phyloP scores from a whole-genome alignment of 306 rosid species.

The Cucurbita pepo region DNA sequence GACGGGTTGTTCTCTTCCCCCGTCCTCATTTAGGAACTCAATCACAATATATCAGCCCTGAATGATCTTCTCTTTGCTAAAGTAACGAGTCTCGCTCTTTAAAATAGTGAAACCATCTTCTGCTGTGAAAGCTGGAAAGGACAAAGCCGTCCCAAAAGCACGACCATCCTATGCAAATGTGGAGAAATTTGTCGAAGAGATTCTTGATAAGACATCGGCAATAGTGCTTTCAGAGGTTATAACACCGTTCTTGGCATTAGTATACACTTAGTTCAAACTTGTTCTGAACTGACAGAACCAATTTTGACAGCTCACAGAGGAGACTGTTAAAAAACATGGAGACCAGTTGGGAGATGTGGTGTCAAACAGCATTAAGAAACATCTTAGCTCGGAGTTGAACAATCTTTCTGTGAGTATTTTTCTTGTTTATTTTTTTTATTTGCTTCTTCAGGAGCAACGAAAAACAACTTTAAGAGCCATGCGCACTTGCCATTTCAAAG shows the following conservation, averaged over 20 bases:
- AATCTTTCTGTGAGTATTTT: slow-evolving; percentile 56
- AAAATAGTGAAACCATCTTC: slow-evolving; percentile 25
- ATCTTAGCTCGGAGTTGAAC: slow-evolving; percentile 52
- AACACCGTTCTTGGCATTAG: neutral
- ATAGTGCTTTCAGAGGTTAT: slow-evolving; percentile 61
- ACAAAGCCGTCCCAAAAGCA: slow-evolving; percentile 23
- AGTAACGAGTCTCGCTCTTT: slow-evolving; percentile 3
- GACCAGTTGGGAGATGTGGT: slow-evolving; percentile 41
- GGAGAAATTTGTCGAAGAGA: slow-evolving; percentile 56
- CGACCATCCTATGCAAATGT: slow-evolving; percentile 36
- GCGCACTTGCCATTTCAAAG: neutral
- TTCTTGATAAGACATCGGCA: slow-evolving; percentile 53
- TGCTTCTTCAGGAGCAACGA: neutral
- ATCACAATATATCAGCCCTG: neutral
- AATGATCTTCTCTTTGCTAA: neutral
- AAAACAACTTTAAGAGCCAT: neutral
- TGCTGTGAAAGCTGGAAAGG: slow-evolving; percentile 27
- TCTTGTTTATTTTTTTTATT: neutral
- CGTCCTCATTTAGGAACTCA: neutral
- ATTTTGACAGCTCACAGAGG: slow-evolving; percentile 46
- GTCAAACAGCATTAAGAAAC: slow-evolving; percentile 37
- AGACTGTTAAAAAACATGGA: slow-evolving; percentile 45
- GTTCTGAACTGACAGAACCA: slow-evolving; percentile 7
- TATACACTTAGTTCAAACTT: neutral
- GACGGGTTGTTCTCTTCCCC: neutral